Percentiles rank a stretch among this genome's conserved stretches.
Conservation (phyloP, 805 yeast species). For the Candida tibetensis region DNA sequence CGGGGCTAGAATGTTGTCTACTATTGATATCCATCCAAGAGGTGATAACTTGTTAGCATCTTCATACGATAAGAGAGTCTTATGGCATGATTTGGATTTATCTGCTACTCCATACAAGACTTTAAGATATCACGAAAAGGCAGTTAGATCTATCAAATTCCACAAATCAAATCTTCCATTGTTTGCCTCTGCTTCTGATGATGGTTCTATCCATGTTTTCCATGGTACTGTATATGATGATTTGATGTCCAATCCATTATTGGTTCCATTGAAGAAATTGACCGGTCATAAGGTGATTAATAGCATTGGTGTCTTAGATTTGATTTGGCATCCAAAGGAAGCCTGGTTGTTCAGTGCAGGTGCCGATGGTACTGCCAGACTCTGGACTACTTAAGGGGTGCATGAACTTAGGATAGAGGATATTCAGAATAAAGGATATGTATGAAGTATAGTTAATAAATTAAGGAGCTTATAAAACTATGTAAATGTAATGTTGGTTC, state of each 20-base stretch:
- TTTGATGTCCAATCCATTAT: slow-evolving; percentile 88
- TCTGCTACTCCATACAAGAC: slow-evolving; percentile 91
- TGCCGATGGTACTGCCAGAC: slow-evolving; percentile 91
- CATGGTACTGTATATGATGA: slow-evolving; percentile 97
- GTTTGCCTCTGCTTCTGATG: slow-evolving; percentile 94
- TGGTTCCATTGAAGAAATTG: slow-evolving; percentile 93
- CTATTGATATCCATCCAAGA: slow-evolving; percentile 90
- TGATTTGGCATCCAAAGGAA: slow-evolving; percentile 95
- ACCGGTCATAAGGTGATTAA: slow-evolving; percentile 81
- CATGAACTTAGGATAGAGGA: not conserved
- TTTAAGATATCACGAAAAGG: slow-evolving; percentile 89
- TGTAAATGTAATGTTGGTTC: not conserved
- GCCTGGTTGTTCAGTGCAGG: slow-evolving; percentile 98
- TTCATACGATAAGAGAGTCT: slow-evolving; percentile 89
- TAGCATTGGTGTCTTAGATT: slow-evolving; percentile 82
- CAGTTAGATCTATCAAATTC: slow-evolving; percentile 84
- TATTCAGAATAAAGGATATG: not conserved
- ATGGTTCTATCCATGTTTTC: slow-evolving; percentile 89
- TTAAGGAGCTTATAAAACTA: not conserved
- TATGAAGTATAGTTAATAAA: not conserved
- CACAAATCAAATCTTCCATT: slow-evolving; percentile 84
- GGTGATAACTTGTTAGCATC: slow-evolving; percentile 94
- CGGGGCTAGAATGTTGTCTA: slow-evolving; percentile 92
- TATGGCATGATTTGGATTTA: slow-evolving; percentile 96
- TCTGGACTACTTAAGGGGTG: slow-evolving; percentile 78